Conservation (phyloP, 1,284 basidiomycete species). For the Trichosporon inkin region DNA sequence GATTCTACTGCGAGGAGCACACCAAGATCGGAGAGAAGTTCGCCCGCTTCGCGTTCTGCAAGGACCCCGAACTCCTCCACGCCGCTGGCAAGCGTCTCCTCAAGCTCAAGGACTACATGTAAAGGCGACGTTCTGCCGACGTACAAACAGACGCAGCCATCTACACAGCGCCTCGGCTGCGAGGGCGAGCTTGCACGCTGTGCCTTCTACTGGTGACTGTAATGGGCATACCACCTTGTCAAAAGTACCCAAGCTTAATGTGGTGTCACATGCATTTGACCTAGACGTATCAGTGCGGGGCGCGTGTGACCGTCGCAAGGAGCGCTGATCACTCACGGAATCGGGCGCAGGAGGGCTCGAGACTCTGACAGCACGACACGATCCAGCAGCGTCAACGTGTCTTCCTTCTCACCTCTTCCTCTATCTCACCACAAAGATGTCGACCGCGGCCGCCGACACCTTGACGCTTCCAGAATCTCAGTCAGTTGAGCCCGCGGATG, state of each 20-base stretch:
- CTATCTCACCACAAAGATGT: too few species aligned
- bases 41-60: constrained; percentile 88
- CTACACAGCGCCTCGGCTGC: not conserved
- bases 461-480: too few species aligned
- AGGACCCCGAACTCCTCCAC: constrained; percentile 75
- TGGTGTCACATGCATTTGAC: constrained; percentile 6
- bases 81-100: constrained; percentile 72
- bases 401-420: not conserved
- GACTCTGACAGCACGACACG: not conserved
- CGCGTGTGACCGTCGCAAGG: not conserved
- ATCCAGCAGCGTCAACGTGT: not conserved
- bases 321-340: not conserved
- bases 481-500: too few species aligned
- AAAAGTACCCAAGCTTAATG: constrained; percentile 3
- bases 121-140: not conserved
- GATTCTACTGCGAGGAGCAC: constrained; percentile 89
- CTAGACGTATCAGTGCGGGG: not conserved
- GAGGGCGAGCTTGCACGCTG: too few species aligned
- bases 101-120: constrained; percentile 63
- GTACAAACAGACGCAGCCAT: not conserved
- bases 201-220: too few species aligned
- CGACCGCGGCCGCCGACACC: too few species aligned
- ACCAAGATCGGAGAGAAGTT: constrained; percentile 77
- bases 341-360: not conserved
- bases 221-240: not conserved